Conservation (phyloP, 2,329 filamentous ascomycete genomes). For the Monosporascus sp. region DNA sequence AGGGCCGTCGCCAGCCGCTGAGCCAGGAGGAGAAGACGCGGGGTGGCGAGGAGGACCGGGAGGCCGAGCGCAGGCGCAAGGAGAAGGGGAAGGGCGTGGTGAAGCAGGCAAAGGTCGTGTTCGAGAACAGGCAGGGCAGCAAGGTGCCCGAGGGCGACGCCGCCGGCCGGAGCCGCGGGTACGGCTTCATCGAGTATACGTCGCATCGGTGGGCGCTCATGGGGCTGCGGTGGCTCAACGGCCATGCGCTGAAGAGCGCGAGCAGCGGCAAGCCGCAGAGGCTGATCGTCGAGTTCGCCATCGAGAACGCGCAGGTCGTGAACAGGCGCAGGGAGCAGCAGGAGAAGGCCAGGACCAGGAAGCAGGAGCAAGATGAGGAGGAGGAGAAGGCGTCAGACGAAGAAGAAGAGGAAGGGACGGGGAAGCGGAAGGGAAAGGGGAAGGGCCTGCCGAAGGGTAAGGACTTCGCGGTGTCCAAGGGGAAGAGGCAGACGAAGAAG, state of each 20-base stretch:
- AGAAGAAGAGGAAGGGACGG: slow-evolving; percentile 6
- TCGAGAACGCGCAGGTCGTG: slow-evolving; percentile 97
- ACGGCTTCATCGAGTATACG: slow-evolving; percentile 95
- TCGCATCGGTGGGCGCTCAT: slow-evolving; percentile 92
- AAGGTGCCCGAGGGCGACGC: slow-evolving; percentile 75
- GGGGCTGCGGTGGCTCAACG: slow-evolving; percentile 91
- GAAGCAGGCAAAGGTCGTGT: slow-evolving; percentile 89
- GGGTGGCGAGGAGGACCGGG: slow-evolving; percentile 72
- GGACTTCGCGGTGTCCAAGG: slow-evolving; percentile 31
- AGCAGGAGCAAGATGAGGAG: slow-evolving; percentile 23
- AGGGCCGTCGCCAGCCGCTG: slow-evolving; percentile 66
- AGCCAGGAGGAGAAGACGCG: slow-evolving; percentile 85
- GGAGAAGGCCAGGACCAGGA: slow-evolving; percentile 13
- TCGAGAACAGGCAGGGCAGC: slow-evolving; percentile 77
- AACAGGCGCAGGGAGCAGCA: slow-evolving; percentile 62
- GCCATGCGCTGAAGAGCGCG: slow-evolving; percentile 54
- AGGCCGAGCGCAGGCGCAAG: slow-evolving; percentile 74
- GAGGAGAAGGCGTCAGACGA: slow-evolving; percentile 8
- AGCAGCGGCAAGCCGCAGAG: slow-evolving; percentile 73
- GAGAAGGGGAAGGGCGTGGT: slow-evolving; percentile 81
- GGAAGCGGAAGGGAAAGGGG: slow-evolving; percentile 5
- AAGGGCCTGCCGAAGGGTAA: slow-evolving; percentile 14
- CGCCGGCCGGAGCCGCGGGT: slow-evolving; percentile 80
- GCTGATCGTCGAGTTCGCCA: slow-evolving; percentile 92
- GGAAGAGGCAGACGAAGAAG: slow-evolving; percentile 8